Conservation (phyloP, 2,329 filamentous ascomycete species). For the Sphaerulina populicola region DNA sequence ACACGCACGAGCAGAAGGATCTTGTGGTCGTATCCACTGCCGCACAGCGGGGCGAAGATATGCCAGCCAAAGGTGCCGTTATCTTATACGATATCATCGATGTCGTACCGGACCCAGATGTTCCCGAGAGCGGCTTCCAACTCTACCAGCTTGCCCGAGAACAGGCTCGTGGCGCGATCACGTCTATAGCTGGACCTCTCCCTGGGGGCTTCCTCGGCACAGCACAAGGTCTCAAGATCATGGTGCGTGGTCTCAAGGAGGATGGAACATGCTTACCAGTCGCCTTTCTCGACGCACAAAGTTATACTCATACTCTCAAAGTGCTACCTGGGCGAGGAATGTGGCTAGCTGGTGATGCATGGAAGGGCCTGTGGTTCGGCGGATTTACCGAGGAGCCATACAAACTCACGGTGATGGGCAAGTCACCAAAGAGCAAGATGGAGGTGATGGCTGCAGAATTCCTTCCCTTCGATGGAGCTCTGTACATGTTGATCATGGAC, state of each 20-base stretch:
- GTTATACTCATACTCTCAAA: conserved; percentile 78
- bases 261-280: conserved; percentile 87
- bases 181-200: conserved; percentile 67
- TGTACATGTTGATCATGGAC: conserved; percentile 77
- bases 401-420: conserved; percentile 86
- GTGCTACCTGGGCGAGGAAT: conserved; percentile 76
- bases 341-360: conserved; percentile 77
- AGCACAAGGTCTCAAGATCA: conserved; percentile 95
- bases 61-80: conserved; percentile 73
- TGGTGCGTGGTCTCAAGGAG: conserved; percentile 92
- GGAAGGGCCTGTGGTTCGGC: conserved; percentile 92
- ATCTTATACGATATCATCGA: conserved; percentile 87
- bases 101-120: conserved; percentile 80
- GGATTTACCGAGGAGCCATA: conserved; percentile 97
- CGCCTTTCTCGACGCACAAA: conserved; percentile 96
- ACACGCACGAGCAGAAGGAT: conserved; percentile 74
- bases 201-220: conserved; percentile 71
- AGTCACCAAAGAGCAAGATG: conserved; percentile 62
- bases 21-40: conserved; percentile 80
- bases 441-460: conserved; percentile 80
- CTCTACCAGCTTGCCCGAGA: conserved; percentile 82
- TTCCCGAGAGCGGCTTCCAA: conserved; percentile 74
- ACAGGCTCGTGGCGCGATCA: conserved; percentile 86
- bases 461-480: conserved; percentile 70
- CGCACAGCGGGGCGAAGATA: conserved; percentile 79